Percentiles rank a stretch among this genome's conserved stretches.
Conservation (phyloP, 352 stramenopile species). For the Globisporangium heterothallicum region DNA sequence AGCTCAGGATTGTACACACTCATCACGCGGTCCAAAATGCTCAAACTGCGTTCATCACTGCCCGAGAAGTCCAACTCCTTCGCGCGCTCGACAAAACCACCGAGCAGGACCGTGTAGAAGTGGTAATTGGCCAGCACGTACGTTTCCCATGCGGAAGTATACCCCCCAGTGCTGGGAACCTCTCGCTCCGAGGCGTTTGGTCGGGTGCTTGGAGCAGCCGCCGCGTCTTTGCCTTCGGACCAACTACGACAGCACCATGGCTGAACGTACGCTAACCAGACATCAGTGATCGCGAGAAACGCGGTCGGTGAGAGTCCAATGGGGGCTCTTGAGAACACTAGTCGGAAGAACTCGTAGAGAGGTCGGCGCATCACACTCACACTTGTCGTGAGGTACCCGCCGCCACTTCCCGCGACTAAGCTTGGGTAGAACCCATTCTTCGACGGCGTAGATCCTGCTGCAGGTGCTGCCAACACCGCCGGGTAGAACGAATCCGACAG, state of each 20-base stretch:
- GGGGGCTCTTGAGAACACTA: slow-evolving; percentile 77
- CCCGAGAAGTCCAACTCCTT: slow-evolving; percentile 82
- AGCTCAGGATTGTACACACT: slow-evolving; percentile 66
- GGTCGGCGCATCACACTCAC: slow-evolving; percentile 65
- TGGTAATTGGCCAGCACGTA: slow-evolving; percentile 87
- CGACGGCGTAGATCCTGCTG: slow-evolving; percentile 7
- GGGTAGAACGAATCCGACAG: slow-evolving; percentile 80
- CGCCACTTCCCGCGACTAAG: slow-evolving; percentile 31
- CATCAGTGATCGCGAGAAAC: slow-evolving; percentile 76
- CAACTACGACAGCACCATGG: slow-evolving; percentile 76
- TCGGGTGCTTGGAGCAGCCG: background rate
- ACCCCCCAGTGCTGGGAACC: slow-evolving; percentile 1
- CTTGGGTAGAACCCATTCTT: slow-evolving; percentile 17
- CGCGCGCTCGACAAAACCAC: slow-evolving; percentile 71
- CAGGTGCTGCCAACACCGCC: slow-evolving; percentile 30
- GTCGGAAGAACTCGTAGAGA: slow-evolving; percentile 77
- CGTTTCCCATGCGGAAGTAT: slow-evolving; percentile 61
- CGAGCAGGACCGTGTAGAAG: slow-evolving; percentile 82
- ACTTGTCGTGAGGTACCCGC: slow-evolving; percentile 67
- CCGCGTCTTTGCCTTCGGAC: slow-evolving; percentile 24
- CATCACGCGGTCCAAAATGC: slow-evolving; percentile 66
- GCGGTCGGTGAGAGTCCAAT: slow-evolving; percentile 75
- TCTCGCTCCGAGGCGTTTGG: background rate
- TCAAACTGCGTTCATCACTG: slow-evolving; percentile 51
- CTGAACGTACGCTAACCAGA: slow-evolving; percentile 85